A percentile compares a stretch with the other conserved stretches of the same genome.
phyloP scores from a whole-genome alignment of 495 filamentous ascomycete species.

The Xylaria venustula region DNA sequence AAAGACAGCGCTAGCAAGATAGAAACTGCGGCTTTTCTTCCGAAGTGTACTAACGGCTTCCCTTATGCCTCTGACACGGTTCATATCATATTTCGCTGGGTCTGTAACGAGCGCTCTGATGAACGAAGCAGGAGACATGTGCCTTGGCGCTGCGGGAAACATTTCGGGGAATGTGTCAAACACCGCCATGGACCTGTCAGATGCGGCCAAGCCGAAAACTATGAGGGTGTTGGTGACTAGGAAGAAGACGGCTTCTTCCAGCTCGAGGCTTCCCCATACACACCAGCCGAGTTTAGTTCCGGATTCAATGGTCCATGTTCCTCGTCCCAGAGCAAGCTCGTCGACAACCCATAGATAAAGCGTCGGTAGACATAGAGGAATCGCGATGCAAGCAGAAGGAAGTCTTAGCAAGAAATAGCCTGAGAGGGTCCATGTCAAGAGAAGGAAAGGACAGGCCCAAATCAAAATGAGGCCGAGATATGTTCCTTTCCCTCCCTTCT shows the following conservation, averaged over 20 bases:
- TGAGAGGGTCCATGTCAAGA: conserved; percentile 60
- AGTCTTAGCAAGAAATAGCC: conserved; percentile 58
- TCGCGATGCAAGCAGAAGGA: conserved; percentile 47
- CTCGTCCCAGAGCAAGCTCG: conserved; percentile 56
- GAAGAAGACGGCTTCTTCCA: conserved; percentile 72
- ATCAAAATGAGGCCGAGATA: conserved; percentile 65
- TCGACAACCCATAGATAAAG: conserved; percentile 68
- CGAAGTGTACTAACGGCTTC: conserved; percentile 53
- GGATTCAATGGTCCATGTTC: conserved; percentile 64
- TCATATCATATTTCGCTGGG: conserved; percentile 45
- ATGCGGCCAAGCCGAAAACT: conserved; percentile 61
- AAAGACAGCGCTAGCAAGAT: conserved; percentile 63
- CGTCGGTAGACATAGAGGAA: conserved; percentile 60
- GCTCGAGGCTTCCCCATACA: conserved; percentile 60
- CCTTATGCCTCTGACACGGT: conserved; percentile 51
- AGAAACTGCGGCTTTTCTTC: conserved; percentile 66
- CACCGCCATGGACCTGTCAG: conserved; percentile 62
- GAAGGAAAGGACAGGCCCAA: conserved; percentile 64
- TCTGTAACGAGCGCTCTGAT: conserved; percentile 44
- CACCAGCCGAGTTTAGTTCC: conserved; percentile 59
- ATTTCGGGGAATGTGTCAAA: conserved; percentile 51
- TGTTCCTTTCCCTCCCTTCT: conserved; percentile 42
- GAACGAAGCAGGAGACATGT: conserved; percentile 47
- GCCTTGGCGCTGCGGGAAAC: conserved; percentile 39
- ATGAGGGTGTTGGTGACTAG: conserved; percentile 62